Percentiles rank a stretch among this genome's conserved stretches.
Evolutionary conservation across 768 basidiomycete genomes (phyloP).

Genomic region (Amanita muscaria): DNA sequence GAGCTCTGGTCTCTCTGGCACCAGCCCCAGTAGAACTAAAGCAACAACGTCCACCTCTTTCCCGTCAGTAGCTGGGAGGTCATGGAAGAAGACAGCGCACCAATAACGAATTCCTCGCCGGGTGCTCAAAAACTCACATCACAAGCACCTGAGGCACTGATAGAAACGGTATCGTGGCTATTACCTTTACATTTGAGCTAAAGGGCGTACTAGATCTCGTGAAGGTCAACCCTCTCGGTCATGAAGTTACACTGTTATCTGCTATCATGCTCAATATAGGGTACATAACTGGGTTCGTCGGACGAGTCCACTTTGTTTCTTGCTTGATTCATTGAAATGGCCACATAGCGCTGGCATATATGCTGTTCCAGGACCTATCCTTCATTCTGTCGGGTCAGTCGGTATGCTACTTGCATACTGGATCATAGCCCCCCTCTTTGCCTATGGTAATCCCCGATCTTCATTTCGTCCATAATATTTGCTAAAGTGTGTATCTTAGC

Average conservation of each 20-base stretch:
- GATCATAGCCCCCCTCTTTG: conserved; percentile 25
- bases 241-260: conserved; percentile 25
- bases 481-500: conserved; percentile 15
- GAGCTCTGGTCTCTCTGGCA: no score
- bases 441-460: conserved; percentile 17
- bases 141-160: neutral
- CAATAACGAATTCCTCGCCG: no score
- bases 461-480: neutral
- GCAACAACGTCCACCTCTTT: no score
- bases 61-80: no score
- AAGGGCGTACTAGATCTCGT: no score
- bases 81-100: no score
- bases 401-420: conserved; percentile 24
- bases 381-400: conserved; percentile 29
- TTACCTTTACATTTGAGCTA: neutral
- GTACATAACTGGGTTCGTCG: conserved; percentile 24
- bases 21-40: no score
- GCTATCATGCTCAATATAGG: conserved; percentile 29
- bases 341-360: conserved; percentile 26
- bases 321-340: neutral
- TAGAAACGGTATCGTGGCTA: neutral
- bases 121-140: no score
- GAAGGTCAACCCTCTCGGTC: conserved; percentile 23
- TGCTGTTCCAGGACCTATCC: conserved; percentile 25
- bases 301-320: neutral